phyloP scores from a whole-genome alignment of 192 early-diverging fungal species.

The Umbelopsis vinacea region DNA sequence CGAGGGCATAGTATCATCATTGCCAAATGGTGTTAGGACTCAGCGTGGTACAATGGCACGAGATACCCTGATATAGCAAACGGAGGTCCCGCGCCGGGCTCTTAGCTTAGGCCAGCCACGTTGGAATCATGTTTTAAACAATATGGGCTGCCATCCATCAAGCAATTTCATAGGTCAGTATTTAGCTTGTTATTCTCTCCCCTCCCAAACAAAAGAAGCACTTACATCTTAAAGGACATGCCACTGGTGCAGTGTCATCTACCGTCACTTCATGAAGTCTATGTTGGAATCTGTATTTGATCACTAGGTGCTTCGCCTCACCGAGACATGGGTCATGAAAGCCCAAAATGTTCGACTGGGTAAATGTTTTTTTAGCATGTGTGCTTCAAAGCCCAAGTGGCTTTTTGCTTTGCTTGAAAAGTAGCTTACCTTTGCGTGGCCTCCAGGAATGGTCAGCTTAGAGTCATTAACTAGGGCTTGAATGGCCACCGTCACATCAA shows the following conservation, averaged over 20 bases:
- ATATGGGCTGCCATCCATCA: neutral
- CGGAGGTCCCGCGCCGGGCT: slow-evolving; percentile 15
- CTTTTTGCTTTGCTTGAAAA: neutral
- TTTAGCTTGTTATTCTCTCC: neutral
- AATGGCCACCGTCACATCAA: slow-evolving; percentile 88
- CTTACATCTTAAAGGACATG: slow-evolving; percentile 78
- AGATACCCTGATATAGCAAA: slow-evolving; percentile 12
- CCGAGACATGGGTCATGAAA: slow-evolving; percentile 97
- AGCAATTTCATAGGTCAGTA: neutral
- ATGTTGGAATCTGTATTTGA: slow-evolving; percentile 85
- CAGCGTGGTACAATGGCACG: slow-evolving; percentile 11
- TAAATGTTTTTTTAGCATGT: slow-evolving; percentile 15
- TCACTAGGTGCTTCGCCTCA: slow-evolving; percentile 78
- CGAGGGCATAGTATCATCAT: slow-evolving; percentile 2
- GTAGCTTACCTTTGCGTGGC: slow-evolving; percentile 87
- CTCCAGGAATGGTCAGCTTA: slow-evolving; percentile 86
- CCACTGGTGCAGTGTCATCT: slow-evolving; percentile 77
- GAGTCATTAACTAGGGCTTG: slow-evolving; percentile 84
- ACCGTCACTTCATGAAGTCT: slow-evolving; percentile 81
- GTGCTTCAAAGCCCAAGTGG: neutral
- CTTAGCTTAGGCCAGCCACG: neutral
- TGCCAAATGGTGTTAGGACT: neutral
- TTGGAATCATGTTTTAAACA: neutral
- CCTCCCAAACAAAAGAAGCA: neutral
- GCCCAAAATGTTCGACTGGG: slow-evolving; percentile 80